phyloP scores from a whole-genome alignment of 768 basidiomycete genomes.

The Auricularia cornea region DNA sequence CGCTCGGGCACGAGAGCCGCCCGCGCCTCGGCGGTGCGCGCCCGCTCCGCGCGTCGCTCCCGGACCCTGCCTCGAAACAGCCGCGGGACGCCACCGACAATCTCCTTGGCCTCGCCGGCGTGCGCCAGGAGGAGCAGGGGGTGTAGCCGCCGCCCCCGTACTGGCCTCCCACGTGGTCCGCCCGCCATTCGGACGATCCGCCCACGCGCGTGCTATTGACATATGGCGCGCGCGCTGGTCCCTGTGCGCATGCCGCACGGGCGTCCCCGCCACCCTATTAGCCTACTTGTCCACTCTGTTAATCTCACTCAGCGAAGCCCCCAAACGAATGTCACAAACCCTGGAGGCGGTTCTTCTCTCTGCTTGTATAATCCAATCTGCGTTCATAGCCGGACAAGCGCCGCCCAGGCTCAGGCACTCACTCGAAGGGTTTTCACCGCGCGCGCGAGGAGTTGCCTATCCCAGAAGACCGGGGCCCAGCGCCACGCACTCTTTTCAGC shows the following conservation, averaged over 20 bases:
- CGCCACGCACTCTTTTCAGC: no score
- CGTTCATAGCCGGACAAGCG: neutral
- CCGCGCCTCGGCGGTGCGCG: neutral
- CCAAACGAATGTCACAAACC: neutral
- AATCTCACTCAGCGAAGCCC: neutral
- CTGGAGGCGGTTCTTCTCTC: neutral
- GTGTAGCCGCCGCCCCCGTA: neutral
- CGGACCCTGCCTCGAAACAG: neutral
- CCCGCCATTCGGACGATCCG: neutral
- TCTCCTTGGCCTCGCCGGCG: neutral
- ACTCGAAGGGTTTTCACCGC: neutral
- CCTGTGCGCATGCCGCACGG: neutral
- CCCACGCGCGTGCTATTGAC: no score
- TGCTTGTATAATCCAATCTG: neutral
- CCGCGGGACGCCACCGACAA: neutral
- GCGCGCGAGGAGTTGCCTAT: no score
- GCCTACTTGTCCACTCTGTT: neutral
- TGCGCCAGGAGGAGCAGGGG: neutral
- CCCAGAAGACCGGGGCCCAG: no score
- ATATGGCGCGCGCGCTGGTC: no score
- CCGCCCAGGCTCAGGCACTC: neutral
- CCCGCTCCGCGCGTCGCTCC: neutral
- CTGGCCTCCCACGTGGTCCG: neutral
- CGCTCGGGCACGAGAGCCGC: neutral
- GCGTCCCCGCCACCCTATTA: neutral